Base-by-base conservation (phyloP, 2,329 filamentous ascomycete species). In the Zymoseptoria pseudotritici region DNA sequence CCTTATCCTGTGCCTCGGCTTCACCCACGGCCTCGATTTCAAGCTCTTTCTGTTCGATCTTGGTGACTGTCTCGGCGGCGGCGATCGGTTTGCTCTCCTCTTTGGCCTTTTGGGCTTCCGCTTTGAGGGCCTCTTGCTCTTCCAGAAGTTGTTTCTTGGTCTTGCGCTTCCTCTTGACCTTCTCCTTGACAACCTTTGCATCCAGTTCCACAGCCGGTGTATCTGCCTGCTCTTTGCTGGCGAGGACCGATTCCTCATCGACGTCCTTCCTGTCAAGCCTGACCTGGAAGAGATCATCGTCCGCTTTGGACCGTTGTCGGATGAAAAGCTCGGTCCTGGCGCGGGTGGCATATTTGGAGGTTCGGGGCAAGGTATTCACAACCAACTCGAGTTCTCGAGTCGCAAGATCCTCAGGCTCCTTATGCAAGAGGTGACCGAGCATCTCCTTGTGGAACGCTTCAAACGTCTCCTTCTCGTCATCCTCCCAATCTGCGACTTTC, bases 221-320 rank as follows among this genome's bases (percentile, higher is more conserved):
- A 51, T 57, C 61, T 19, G 65, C 66, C 50, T 63, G 61, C 54
- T 70, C 67, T 54, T 62, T 62, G 20, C 55, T 62, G 24, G 54
- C 51, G 9, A 54, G 21, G 13, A 62, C 66, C 6, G 54, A 52
- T 20, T 57, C 58, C 46, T 19, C 52, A 8, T 73, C 67, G n/a
- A 72, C 67, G 58, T 86, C 82, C 55, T 82, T 79, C 13, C 82
- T 62, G 22, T 79, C 75, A 50, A 79, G 77, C 72, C 81, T 83
- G 52, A 88, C 79, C 13, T 84, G 86, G 70, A 91, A 91, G 4
- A 93, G 79, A 67, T 91, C 89, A 67, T 93, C 89, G 60, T 92
- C 89, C 71, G 90, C 91, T 77, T 91, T 93, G 68, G 87, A 88
- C 54, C 90, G 85, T 74, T 96, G 94, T 55, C 89, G 84, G 53